Evolutionary conservation across 1,139 yeast species (phyloP).

Genomic region (Lodderomyces orthopsilosis): DNA sequence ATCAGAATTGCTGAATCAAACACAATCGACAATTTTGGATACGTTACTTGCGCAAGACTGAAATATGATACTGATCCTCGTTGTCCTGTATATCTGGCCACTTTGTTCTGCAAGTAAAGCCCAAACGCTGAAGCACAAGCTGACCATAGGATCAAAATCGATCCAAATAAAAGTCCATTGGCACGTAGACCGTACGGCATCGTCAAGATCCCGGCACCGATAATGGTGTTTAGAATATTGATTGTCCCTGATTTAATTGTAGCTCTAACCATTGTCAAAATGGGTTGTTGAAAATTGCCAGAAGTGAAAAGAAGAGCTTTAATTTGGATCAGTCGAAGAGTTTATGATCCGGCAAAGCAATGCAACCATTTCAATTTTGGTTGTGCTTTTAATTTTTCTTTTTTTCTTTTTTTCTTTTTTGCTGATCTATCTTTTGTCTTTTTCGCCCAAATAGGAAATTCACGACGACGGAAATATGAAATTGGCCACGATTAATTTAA

Average conservation of each 20-base stretch:
- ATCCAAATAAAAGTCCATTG: slow-evolving; percentile 51
- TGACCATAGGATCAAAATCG: slow-evolving; percentile 44
- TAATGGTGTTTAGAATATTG: slow-evolving; percentile 51
- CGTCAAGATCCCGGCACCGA: slow-evolving; percentile 58
- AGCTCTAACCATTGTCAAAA: slow-evolving; percentile 27
- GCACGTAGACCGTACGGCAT: slow-evolving; percentile 55
- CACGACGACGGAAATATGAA: neutral
- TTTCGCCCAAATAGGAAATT: neutral
- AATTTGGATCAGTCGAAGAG: too few species aligned
- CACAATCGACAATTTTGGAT: slow-evolving; percentile 44
- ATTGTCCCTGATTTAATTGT: slow-evolving; percentile 50
- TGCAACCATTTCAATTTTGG: neutral
- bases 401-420: neutral
- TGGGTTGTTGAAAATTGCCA: neutral
- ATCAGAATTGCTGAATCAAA: slow-evolving; percentile 56
- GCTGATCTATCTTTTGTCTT: neutral
- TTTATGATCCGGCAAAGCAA: neutral
- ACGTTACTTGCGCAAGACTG: slow-evolving; percentile 52
- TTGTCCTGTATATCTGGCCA: slow-evolving; percentile 48
- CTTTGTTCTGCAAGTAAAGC: slow-evolving; percentile 49
- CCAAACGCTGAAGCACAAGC: slow-evolving; percentile 53
- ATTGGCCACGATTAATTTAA: neutral
- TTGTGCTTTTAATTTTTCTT: neutral
- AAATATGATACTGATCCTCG: slow-evolving; percentile 52
- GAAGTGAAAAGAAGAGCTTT: neutral